Conservation (phyloP, 768 basidiomycete genomes). For the Rhodotorula taiwanensis region DNA sequence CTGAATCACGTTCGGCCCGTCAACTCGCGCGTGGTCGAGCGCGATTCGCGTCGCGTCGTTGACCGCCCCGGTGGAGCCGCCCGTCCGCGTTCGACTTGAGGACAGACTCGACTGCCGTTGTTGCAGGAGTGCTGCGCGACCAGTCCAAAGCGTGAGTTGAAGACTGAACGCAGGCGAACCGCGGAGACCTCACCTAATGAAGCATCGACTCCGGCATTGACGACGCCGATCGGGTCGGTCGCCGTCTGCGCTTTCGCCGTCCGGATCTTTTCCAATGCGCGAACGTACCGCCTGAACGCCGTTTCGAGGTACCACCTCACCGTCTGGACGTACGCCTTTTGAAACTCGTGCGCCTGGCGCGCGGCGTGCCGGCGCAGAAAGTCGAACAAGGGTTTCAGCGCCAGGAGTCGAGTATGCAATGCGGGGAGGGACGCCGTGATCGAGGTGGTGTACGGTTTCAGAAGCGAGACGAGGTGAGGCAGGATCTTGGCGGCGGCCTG, state of each 20-base stretch:
- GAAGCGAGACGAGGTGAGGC: conserved; percentile 70
- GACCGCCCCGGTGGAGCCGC: not conserved
- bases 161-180: too few species aligned
- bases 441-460: conserved; percentile 72
- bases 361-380: conserved; percentile 80
- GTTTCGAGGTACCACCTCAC: conserved; percentile 93
- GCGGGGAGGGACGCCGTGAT: conserved; percentile 90
- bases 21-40: conserved; percentile 4
- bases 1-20: conserved; percentile 47
- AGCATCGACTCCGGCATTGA: conserved; percentile 2
- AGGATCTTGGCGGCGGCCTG: conserved; percentile 87
- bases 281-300: conserved; percentile 78
- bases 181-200: conserved; percentile 15
- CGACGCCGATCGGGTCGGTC: conserved; percentile 25
- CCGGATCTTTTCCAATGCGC: conserved; percentile 73
- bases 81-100: not conserved
- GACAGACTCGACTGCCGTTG: not conserved
- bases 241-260: conserved; percentile 45
- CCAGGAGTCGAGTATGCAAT: conserved; percentile 77
- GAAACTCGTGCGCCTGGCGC: conserved; percentile 75
- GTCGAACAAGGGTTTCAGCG: conserved; percentile 70
- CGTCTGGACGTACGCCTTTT: conserved; percentile 72
- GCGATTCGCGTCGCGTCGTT: not conserved
- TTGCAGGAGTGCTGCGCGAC: conserved; percentile 9
- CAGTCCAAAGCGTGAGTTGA: too few species aligned